Conservation (phyloP, 2,329 filamentous ascomycete genomes). For the Pyricularia sp. region DNA sequence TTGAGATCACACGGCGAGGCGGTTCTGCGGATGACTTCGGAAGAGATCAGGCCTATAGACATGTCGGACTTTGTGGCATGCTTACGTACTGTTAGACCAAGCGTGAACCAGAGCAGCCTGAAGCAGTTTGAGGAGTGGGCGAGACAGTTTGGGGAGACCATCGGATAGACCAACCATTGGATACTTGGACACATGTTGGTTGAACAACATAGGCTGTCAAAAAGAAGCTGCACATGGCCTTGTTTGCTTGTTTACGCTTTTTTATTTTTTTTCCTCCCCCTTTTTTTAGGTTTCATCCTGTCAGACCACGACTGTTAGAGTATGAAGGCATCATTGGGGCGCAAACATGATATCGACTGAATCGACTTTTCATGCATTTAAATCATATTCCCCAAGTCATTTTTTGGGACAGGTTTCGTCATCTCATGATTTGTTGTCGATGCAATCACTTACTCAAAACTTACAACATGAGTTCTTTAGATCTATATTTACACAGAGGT, state of each 20-base stretch:
- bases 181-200: neutral
- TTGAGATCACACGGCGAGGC: conserved; percentile 81
- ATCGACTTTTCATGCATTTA: neutral
- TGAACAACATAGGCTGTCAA: neutral
- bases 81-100: conserved; percentile 73
- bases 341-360: neutral
- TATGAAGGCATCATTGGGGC: neutral
- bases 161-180: conserved; percentile 39
- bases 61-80: conserved; percentile 76
- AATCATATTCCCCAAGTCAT: neutral
- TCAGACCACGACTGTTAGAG: neutral
- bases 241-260: neutral
- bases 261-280: neutral
- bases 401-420: neutral
- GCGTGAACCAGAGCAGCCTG: conserved; percentile 73
- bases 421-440: neutral
- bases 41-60: conserved; percentile 80
- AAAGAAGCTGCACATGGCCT: neutral
- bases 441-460: neutral
- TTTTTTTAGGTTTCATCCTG: neutral
- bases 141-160: conserved; percentile 79
- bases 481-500: neutral
- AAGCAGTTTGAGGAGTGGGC: conserved; percentile 94
- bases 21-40: conserved; percentile 80
- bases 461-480: neutral